phyloP scores from a whole-genome alignment of 1,284 basidiomycete species.

The Cryptococcus sp. region DNA sequence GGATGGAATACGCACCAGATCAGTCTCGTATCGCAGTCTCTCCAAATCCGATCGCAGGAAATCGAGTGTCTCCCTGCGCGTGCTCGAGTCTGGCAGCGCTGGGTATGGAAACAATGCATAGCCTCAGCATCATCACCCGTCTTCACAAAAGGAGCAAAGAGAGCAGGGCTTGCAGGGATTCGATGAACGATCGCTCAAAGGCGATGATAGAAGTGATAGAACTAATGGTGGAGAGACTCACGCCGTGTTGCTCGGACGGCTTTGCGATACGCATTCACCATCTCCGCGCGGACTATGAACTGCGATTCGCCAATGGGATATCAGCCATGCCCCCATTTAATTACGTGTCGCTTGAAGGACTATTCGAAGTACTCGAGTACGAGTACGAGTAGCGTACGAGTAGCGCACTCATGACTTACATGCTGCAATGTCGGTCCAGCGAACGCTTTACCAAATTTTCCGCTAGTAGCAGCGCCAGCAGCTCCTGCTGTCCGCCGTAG shows the following conservation, averaged over 20 bases:
- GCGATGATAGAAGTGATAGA: background rate
- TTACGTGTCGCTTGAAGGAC: too few species aligned
- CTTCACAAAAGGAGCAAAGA: too few species aligned
- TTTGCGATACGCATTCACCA: conserved; percentile 46
- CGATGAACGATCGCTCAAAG: background rate
- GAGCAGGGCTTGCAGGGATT: background rate
- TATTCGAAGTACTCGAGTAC: background rate
- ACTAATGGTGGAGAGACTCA: conserved; percentile 21
- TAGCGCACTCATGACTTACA: conserved; percentile 21
- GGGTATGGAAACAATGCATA: background rate
- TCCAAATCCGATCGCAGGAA: conserved; percentile 49
- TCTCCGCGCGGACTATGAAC: conserved; percentile 49
- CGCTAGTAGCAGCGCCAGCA: too few species aligned
- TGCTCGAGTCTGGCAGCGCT: conserved; percentile 49
- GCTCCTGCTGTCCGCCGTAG: too few species aligned
- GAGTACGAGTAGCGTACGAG: conserved; percentile 1
- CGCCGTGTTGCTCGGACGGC: conserved; percentile 50
- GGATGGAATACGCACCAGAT: conserved; percentile 41
- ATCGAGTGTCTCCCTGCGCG: conserved; percentile 51
- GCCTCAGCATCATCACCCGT: too few species aligned
- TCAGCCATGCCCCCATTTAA: too few species aligned
- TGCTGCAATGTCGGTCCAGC: conserved; percentile 38
- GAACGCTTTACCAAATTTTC: too few species aligned
- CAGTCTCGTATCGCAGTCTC: conserved; percentile 34
- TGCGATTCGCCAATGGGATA: conserved; percentile 8